Percentiles rank a stretch among this genome's conserved stretches.
These are phyloP conservation scores for Alternaria sp. DNA, from an alignment of 2,329 filamentous ascomycete species.

Conservation along the genomic window DNA sequence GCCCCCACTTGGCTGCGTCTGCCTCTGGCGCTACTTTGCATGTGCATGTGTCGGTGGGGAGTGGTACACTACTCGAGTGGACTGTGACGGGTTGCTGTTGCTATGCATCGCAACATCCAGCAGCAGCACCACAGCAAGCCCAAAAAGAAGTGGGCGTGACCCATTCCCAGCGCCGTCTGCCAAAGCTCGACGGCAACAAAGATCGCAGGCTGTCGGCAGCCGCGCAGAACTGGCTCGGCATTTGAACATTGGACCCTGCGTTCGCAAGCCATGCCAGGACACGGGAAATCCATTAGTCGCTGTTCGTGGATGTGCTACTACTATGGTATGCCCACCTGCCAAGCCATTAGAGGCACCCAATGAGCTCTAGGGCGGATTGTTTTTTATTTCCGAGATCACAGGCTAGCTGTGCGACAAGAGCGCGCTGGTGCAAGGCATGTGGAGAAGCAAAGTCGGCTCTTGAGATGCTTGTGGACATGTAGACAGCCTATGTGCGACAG, in stretches of 20 bases:
- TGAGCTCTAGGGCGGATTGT: conserved; percentile 18
- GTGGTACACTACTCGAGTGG: conserved; percentile 10
- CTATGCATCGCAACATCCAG: neutral
- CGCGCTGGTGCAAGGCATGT: conserved; percentile 7
- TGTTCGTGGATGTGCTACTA: conserved; percentile 15
- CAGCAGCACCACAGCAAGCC: neutral
- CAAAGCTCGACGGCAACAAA: conserved; percentile 4
- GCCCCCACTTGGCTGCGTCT: conserved; percentile 11
- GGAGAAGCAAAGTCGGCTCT: conserved; percentile 22
- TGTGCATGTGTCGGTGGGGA: conserved; percentile 15
- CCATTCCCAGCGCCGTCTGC: neutral
- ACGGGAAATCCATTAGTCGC: conserved; percentile 31
- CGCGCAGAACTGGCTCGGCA: conserved; percentile 20
- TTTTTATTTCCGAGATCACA: conserved; percentile 31
- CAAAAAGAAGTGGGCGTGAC: conserved; percentile 9
- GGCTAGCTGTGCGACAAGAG: conserved; percentile 14
- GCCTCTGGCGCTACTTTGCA: conserved; percentile 17
- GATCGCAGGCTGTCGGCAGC: conserved; percentile 6
- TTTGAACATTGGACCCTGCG: conserved; percentile 34
- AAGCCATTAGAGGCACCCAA: conserved; percentile 20
- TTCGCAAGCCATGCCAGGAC: conserved; percentile 23
- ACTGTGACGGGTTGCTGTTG: neutral
- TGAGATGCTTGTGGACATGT: conserved; percentile 11
- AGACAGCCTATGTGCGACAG: conserved; percentile 21
- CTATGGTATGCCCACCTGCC: conserved; percentile 18